Evolutionary conservation across 148 eudicot genomes (phyloP).

Genomic region (Vaccinium vitisidaea): DNA sequence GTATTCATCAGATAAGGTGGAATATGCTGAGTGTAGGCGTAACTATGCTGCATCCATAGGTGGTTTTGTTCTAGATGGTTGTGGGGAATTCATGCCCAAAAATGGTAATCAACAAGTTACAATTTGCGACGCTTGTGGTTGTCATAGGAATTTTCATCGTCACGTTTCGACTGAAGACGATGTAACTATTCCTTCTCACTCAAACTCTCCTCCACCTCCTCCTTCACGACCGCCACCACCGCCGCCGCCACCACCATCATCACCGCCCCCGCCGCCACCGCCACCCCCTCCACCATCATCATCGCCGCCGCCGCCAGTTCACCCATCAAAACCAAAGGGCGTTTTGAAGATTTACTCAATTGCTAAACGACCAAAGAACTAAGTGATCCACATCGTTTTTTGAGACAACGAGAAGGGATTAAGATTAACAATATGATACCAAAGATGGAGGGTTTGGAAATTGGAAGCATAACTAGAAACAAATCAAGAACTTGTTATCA

Average conservation of each 20-base stretch:
- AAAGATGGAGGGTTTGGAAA: too few relatives aligned
- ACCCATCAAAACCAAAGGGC: neutral
- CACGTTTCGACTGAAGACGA: neutral
- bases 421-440: too few relatives aligned
- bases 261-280: too few relatives aligned
- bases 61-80: neutral
- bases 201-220: neutral
- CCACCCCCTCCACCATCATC: too few relatives aligned
- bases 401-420: too few relatives aligned
- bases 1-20: neutral
- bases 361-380: neutral
- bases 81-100: neutral
- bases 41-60: neutral
- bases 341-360: neutral
- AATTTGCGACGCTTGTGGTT: neutral
- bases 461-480: too few relatives aligned
- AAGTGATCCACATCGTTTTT: neutral
- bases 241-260: neutral
- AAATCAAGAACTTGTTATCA: too few relatives aligned
- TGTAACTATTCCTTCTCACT: neutral
- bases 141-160: conserved; percentile 1
- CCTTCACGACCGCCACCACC: neutral
- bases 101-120: neutral
- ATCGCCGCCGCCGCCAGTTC: neutral
- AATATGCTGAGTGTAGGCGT: neutral